Evolutionary conservation across 345 rosid genomes (phyloP).

Genomic region (Lepidium africanum): DNA sequence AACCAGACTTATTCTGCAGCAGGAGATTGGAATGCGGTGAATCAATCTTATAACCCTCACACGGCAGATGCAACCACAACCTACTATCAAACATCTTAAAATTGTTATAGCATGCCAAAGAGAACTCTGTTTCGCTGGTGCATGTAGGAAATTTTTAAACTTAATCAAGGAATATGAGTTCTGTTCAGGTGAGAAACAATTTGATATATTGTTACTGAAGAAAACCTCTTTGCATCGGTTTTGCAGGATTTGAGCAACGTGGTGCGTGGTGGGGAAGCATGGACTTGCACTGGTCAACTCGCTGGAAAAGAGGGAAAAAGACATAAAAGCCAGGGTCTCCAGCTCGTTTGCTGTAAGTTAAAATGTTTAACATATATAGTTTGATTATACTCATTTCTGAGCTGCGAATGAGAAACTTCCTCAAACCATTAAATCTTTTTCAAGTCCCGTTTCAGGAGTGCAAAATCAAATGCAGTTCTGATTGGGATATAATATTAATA

Average conservation of each 20-base stretch:
- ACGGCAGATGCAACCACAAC: conserved; percentile 16
- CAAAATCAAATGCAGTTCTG: conserved; percentile 12
- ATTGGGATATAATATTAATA: neutral
- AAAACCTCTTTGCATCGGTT: neutral
- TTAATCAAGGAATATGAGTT: neutral
- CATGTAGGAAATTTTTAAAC: neutral
- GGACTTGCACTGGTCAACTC: neutral
- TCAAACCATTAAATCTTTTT: conserved; percentile 13
- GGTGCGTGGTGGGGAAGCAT: conserved; percentile 1
- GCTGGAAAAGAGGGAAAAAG: neutral
- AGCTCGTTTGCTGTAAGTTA: conserved; percentile 13
- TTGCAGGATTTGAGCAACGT: conserved; percentile 13
- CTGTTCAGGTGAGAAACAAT: neutral
- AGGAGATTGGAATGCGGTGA: conserved; percentile 18
- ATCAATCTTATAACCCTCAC: conserved; percentile 16
- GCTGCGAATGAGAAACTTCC: neutral
- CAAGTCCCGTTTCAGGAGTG: conserved; percentile 6
- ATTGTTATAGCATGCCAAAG: neutral
- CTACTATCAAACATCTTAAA: conserved; percentile 19
- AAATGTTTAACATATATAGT: neutral
- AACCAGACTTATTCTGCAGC: conserved; percentile 19
- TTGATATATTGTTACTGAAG: neutral
- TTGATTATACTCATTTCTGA: conserved; percentile 5
- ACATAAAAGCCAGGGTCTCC: conserved; percentile 11
- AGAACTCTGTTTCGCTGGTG: conserved; percentile 3